Base-by-base conservation (phyloP, 2,329 filamentous ascomycete species). In the Penicillium sp. region DNA sequence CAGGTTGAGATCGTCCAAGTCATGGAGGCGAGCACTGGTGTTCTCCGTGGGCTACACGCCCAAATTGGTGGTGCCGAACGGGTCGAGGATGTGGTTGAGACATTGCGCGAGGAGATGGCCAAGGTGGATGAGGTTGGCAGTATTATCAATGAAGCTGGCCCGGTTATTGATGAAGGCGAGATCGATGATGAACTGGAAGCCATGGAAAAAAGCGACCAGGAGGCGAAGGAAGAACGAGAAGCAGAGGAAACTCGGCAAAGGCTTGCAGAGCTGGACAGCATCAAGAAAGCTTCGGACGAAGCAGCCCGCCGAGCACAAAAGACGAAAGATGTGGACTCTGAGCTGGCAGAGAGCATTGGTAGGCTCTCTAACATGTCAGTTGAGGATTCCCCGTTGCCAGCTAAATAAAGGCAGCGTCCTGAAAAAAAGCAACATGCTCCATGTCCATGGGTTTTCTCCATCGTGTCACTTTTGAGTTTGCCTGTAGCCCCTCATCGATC, bases 141-240 rank as follows among this genome's bases (percentile, higher is more conserved):
- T 54, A 88, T 93, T 42, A 83, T 98, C 61, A 86, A 87, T 52
- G 91, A 95, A 63, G 81, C 77, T 13, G 78, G 76, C 14, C 74
- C 64, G 53, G 74, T 70, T 61, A 80, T 96, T 31, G 91, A 96
- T 72, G 93, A 96, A 69, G 82, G 70, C 21, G 93, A 96, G 72
- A 85, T 98, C 54, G 92, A 97, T 65, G 90, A 93, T 59, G 93
- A 97, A 77, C 82, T 98, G 47, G 89, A 90, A 64, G 87, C 82
- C 3, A 78, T 99, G 77, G 87, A 93, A 75, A 78, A 79, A 68
- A 83, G 84, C 69, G 81, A 85, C 56, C 71, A 67, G 58, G 71
- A 80, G 67, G 79, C 77, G 49, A 72, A 67, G 53, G 78, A 81
- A 61, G 74, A 80, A 62, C 75, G 82, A 58, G 78, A 81, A 42